These are phyloP conservation scores for Zygosaccharomyces pseudobailii DNA, from an alignment of 1,139 yeast species.

Conservation along the genomic window DNA sequence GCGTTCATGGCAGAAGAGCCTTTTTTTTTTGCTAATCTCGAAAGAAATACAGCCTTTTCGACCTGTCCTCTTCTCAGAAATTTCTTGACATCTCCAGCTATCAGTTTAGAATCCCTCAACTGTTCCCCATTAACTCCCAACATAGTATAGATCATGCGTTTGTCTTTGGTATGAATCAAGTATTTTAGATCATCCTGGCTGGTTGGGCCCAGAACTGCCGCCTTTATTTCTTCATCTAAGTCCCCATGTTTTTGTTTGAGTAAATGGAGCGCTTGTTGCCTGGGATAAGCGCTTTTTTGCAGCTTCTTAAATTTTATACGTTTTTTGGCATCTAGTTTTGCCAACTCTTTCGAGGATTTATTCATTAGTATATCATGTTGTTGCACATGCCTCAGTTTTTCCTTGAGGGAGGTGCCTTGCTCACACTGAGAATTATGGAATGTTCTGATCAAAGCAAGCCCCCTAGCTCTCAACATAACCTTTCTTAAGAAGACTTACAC, in stretches of 20 bases:
- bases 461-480: conserved; percentile 4
- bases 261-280: conserved; percentile 26
- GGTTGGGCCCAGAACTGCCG: conserved; percentile 34
- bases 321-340: conserved; percentile 15
- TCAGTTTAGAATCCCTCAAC: conserved; percentile 50
- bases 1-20: conserved; percentile 62
- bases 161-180: conserved; percentile 36
- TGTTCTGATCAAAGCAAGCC: conserved; percentile 2
- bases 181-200: conserved; percentile 33
- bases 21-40: conserved; percentile 44
- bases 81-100: conserved; percentile 49
- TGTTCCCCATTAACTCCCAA: conserved; percentile 56
- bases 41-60: conserved; percentile 50
- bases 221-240: conserved; percentile 25
- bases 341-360: conserved; percentile 22
- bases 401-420: conserved; percentile 20
- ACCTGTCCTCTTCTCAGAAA: conserved; percentile 46
- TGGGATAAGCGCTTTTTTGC: conserved; percentile 30
- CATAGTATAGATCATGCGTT: conserved; percentile 44
- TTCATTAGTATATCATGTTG: conserved; percentile 14
- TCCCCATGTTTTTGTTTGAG: conserved; percentile 18
- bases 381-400: conserved; percentile 20
- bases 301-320: conserved; percentile 14
- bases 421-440: conserved; percentile 5
- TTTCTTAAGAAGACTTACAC: neutral